Base-by-base conservation (phyloP, 2,329 filamentous ascomycete genomes). In the Calonectria pseudoturangicola region DNA sequence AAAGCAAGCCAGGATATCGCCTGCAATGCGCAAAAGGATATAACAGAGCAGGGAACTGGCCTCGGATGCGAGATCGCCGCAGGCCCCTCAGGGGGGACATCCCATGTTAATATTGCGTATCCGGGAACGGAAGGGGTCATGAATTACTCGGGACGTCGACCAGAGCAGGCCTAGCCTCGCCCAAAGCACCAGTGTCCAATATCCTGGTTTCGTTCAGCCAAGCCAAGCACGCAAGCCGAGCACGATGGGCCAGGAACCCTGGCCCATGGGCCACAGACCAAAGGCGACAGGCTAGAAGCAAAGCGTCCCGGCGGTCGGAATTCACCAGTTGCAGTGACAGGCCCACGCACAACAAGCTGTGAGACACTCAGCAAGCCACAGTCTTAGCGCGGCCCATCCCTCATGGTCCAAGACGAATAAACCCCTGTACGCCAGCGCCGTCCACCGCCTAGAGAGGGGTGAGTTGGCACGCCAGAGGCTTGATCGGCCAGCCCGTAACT, bases 311-410 rank as follows among this genome's bases (percentile, higher is more conserved):
- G 66, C 66, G 45, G 78, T 77, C 78, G 78, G 77, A 74, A 79
- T 77, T 76, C 75, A 73, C 18, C 36, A 66, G 64, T 75, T 58
- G 60, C 51, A 67, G 70, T 71, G 51, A 75, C 51, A 68, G 67
- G 60, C 13, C 70, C 71, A 67, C 54, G 47, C 65, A 64, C 56
- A 64, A 76, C 47, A 75, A 64, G 56, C 67, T 74, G 76, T 79
- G 73, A 79, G 78, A 79, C 78, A 74, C 41, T 33, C 65, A 70
- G 51, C 76, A 73, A 80, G 74, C 74, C 78, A 76, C 72, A 47
- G 66, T 67, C 58, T 76, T 80, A 76, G 78, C 78, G 75, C 64
- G 73, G 60, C 63, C 72, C 72, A 73, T 69, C 65, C 70, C 45
- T 50, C 58, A 39, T 64, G 71, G 75, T 33, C 60, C 58, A 70